A percentile compares a stretch with the other conserved stretches of the same genome.
phyloP scores from a whole-genome alignment of 2,329 filamentous ascomycete genomes.

The Pestalotiopsis sp. region DNA sequence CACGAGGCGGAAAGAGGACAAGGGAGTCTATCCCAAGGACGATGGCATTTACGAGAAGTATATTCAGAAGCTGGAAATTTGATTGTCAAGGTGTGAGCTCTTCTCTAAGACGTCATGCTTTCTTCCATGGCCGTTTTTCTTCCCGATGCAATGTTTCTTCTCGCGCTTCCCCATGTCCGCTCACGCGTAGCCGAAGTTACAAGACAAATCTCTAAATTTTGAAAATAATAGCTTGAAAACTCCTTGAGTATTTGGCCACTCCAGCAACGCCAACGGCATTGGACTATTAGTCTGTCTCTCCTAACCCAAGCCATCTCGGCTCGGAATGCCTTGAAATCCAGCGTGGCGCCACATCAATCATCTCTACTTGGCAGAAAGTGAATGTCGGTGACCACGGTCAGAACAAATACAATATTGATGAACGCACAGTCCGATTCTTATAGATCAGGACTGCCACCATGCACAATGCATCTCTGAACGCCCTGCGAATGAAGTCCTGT shows the following conservation, averaged over 20 bases:
- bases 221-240: too few relatives aligned
- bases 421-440: not conserved
- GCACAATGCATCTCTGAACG: not conserved
- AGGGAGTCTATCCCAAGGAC: constrained; percentile 37
- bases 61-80: not conserved
- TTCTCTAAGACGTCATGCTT: too few relatives aligned
- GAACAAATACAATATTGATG: not conserved
- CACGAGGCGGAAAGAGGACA: constrained; percentile 33
- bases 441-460: not conserved
- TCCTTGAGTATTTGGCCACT: too few relatives aligned
- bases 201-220: too few relatives aligned
- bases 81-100: not conserved
- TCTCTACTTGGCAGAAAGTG: not conserved
- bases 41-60: constrained; percentile 20
- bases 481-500: not conserved
- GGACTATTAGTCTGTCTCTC: not conserved
- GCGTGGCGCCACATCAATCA: not conserved
- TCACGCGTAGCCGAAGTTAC: too few relatives aligned
- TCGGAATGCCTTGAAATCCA: not conserved
- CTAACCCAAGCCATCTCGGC: not conserved
- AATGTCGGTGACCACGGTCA: not conserved
- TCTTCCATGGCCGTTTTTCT: not conserved
- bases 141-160: not conserved
- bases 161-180: too few relatives aligned
- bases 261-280: not conserved